These are phyloP conservation scores for Sugiyamaella japonica DNA, from an alignment of 1,139 yeast genomes.

Conservation along the genomic window DNA sequence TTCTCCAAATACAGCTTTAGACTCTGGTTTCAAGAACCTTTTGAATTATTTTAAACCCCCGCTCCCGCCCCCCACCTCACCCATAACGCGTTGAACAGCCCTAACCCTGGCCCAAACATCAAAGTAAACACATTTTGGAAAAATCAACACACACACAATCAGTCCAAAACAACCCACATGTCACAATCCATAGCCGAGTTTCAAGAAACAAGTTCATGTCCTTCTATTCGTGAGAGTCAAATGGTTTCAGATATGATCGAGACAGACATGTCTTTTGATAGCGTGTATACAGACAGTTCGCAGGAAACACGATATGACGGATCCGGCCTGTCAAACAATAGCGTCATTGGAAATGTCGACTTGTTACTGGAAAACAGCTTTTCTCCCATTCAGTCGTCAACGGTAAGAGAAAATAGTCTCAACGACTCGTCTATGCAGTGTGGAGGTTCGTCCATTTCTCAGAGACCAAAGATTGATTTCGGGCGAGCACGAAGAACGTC, in stretches of 20 bases:
- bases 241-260: background rate
- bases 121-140: background rate
- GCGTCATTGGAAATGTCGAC: background rate
- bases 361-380: background rate
- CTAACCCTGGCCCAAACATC: background rate
- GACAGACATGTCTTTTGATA: background rate
- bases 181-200: background rate
- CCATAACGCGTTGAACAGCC: background rate
- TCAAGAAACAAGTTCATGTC: constrained; percentile 1
- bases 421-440: background rate
- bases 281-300: background rate
- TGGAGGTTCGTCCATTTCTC: background rate
- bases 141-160: background rate
- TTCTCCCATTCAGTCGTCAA: background rate
- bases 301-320: background rate
- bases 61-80: background rate
- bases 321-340: background rate
- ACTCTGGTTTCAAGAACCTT: too few species aligned
- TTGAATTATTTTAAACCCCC: too few species aligned
- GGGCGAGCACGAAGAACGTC: background rate
- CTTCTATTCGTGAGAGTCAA: constrained; percentile 1
- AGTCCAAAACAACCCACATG: background rate
- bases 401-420: background rate
- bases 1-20: too few species aligned
- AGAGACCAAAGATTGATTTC: background rate